Conservation (phyloP, 345 rosid species). For the Erodium maritimum region DNA sequence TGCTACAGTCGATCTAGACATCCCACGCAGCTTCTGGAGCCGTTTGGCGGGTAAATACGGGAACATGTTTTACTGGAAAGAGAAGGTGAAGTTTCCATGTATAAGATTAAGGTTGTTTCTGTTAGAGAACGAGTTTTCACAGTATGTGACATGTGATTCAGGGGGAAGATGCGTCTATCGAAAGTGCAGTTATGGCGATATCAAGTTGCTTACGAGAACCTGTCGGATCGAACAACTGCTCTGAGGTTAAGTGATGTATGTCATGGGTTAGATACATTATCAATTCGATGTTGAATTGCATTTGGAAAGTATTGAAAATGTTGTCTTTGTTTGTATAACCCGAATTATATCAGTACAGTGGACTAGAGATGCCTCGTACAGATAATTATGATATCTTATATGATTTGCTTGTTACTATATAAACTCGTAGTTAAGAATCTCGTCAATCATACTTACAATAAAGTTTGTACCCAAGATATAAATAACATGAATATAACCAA, state of each 20-base stretch:
- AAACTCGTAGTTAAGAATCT: too few relatives aligned
- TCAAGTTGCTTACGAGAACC: conserved; percentile 78
- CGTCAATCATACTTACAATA: too few relatives aligned
- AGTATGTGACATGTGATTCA: conserved; percentile 19
- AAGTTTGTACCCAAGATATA: too few relatives aligned
- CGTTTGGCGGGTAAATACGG: conserved; percentile 59
- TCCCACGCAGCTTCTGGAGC: conserved; percentile 88
- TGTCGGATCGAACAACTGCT: conserved; percentile 61
- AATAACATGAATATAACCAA: too few relatives aligned
- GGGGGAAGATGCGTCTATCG: conserved; percentile 90
- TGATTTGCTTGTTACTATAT: too few relatives aligned
- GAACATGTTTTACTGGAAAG: conserved; percentile 77
- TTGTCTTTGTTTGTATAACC: too few relatives aligned
- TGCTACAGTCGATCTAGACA: conserved; percentile 58
- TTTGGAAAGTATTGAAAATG: too few relatives aligned
- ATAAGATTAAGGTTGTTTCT: too few relatives aligned
- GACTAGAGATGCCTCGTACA: too few relatives aligned
- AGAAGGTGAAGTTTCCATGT: conserved; percentile 39
- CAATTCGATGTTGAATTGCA: too few relatives aligned
- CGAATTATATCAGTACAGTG: too few relatives aligned
- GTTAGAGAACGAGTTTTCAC: neutral
- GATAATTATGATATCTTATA: too few relatives aligned
- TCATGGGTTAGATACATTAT: neutral
- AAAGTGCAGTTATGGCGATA: conserved; percentile 86
- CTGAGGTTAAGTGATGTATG: conserved; percentile 39